A percentile compares a stretch with the other conserved stretches of the same genome.
These are phyloP conservation scores for Diplogelasinospora grovesii DNA, from an alignment of 495 filamentous ascomycete species.

Conservation along the genomic window DNA sequence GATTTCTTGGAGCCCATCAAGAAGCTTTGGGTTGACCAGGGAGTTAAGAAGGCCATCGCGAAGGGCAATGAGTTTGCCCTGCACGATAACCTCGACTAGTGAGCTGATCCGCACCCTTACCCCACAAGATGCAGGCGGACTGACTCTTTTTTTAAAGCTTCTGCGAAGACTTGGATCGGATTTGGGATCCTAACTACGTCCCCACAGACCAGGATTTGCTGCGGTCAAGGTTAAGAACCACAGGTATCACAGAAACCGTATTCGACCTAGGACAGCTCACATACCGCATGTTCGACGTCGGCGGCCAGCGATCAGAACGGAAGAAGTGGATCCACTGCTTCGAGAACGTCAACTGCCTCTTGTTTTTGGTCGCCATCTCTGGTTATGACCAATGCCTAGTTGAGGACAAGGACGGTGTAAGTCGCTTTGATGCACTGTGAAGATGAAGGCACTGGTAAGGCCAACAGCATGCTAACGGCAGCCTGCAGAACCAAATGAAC, in stretches of 20 bases:
- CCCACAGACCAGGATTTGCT: slow-evolving; percentile 97
- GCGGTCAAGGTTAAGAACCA: slow-evolving; percentile 85
- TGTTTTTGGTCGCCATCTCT: slow-evolving; percentile 93
- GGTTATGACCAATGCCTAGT: slow-evolving; percentile 96
- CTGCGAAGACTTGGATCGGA: slow-evolving; percentile 79
- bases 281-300: slow-evolving; percentile 98
- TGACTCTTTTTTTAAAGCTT: slow-evolving; percentile 51
- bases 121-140: neutral
- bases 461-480: slow-evolving; percentile 19
- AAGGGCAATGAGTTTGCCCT: slow-evolving; percentile 95
- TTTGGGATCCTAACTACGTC: slow-evolving; percentile 80
- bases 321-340: slow-evolving; percentile 99
- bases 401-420: slow-evolving; percentile 93
- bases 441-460: no score
- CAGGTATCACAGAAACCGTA: slow-evolving; percentile 93
- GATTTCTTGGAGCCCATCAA: slow-evolving; percentile 72
- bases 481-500: slow-evolving; percentile 95
- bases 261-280: slow-evolving; percentile 94
- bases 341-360: slow-evolving; percentile 87
- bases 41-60: slow-evolving; percentile 77
- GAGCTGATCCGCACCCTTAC: slow-evolving; percentile 28
- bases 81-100: slow-evolving; percentile 94
- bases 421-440: no score
- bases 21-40: slow-evolving; percentile 73
- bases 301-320: slow-evolving; percentile 91